These are phyloP conservation scores for Lactifluus rugatus DNA, from an alignment of 768 basidiomycete species.

Conservation along the genomic window DNA sequence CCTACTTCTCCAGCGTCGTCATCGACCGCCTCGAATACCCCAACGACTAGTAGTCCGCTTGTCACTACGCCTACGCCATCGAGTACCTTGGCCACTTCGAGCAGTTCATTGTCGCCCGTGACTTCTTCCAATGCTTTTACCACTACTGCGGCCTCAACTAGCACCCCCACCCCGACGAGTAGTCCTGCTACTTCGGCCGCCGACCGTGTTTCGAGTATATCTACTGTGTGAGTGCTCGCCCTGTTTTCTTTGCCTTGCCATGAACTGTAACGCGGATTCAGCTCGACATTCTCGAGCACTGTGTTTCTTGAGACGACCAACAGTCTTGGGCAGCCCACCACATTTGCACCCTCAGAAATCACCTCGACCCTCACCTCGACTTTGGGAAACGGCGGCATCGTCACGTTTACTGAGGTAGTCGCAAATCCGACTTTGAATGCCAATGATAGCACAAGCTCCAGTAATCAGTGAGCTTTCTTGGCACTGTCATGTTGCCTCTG, in stretches of 20 bases:
- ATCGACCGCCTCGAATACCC: neutral
- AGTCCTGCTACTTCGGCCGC: neutral
- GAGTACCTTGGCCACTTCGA: neutral
- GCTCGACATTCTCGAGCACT: slow-evolving; percentile 44
- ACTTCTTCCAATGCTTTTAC: neutral
- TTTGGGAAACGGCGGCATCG: slow-evolving; percentile 38
- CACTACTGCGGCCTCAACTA: neutral
- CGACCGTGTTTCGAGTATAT: neutral
- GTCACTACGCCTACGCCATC: neutral
- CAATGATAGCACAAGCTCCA: slow-evolving; percentile 32
- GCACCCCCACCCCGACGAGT: neutral
- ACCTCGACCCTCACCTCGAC: slow-evolving; percentile 51
- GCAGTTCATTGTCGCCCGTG: neutral
- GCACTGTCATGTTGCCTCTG: neutral
- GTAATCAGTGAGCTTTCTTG: slow-evolving; percentile 36
- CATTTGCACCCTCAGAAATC: slow-evolving; percentile 45
- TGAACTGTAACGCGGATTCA: slow-evolving; percentile 22
- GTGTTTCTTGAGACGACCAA: slow-evolving; percentile 56
- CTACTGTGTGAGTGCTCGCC: slow-evolving; percentile 22
- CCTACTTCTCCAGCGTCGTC: slow-evolving; percentile 9
- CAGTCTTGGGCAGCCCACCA: slow-evolving; percentile 37
- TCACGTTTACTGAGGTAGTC: slow-evolving; percentile 52
- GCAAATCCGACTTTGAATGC: slow-evolving; percentile 65
- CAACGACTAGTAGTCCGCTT: neutral
- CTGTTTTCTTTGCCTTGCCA: slow-evolving; percentile 13